A percentile compares a stretch with the other conserved stretches of the same genome.
phyloP scores from a whole-genome alignment of 2,329 filamentous ascomycete species.

The Chaetomium sp. region DNA sequence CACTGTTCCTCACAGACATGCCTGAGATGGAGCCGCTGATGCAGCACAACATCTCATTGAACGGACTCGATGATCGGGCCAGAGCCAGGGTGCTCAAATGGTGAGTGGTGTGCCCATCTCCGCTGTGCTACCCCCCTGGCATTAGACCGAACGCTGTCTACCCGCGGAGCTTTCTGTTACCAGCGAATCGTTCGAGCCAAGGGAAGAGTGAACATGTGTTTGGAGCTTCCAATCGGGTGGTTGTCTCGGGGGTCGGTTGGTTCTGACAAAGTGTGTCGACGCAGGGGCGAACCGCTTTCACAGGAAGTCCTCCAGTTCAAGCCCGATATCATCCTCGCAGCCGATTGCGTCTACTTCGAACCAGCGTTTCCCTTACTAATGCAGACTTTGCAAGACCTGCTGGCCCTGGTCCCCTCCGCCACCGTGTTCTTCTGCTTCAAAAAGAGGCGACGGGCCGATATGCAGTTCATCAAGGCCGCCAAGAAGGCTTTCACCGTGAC shows the following conservation, averaged over 20 bases:
- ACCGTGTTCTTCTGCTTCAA: constrained; percentile 88
- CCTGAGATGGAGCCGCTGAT: constrained; percentile 82
- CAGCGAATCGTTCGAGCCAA: constrained; percentile 11
- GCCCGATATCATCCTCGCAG: constrained; percentile 85
- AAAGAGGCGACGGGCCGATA: constrained; percentile 79
- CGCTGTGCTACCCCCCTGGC: constrained; percentile 10
- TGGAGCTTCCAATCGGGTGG: constrained; percentile 17
- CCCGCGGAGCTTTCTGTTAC: neutral
- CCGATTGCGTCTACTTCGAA: constrained; percentile 97
- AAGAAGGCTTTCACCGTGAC: constrained; percentile 66
- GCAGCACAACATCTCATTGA: constrained; percentile 83
- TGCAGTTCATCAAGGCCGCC: constrained; percentile 72
- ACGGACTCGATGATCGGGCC: constrained; percentile 66
- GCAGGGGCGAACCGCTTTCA: constrained; percentile 63
- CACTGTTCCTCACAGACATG: constrained; percentile 86
- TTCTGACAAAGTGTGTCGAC: constrained; percentile 29
- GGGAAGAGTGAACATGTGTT: neutral
- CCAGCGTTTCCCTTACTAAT: constrained; percentile 88
- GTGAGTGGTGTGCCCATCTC: constrained; percentile 50
- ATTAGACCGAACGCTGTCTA: neutral
- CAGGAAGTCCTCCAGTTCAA: constrained; percentile 55
- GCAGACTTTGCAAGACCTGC: constrained; percentile 72
- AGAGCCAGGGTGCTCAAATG: constrained; percentile 77
- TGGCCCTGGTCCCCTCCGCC: constrained; percentile 69
- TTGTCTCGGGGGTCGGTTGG: constrained; percentile 16